These are phyloP conservation scores for Talaromyces adpressus DNA, from an alignment of 495 filamentous ascomycete species.

Conservation along the genomic window DNA sequence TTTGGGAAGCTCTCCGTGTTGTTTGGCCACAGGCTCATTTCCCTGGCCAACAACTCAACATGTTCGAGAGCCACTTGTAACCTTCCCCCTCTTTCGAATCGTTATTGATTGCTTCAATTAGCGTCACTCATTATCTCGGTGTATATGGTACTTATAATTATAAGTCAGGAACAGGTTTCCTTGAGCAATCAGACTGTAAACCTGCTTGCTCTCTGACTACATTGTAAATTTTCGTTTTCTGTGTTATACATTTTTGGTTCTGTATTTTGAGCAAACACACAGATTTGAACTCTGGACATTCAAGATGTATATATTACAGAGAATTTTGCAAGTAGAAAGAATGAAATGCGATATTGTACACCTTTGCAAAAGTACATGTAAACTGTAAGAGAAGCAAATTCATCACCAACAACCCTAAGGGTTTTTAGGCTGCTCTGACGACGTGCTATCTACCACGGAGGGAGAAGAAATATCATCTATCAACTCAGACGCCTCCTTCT, in stretches of 20 bases:
- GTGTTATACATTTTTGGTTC: background rate
- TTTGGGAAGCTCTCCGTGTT: constrained; percentile 78
- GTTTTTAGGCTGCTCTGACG: background rate
- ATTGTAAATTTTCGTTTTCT: background rate
- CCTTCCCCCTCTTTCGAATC: background rate
- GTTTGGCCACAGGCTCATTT: constrained; percentile 82
- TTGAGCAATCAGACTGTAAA: background rate
- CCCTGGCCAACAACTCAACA: constrained; percentile 60
- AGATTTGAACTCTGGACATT: background rate
- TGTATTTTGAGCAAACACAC: background rate
- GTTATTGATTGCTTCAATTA: constrained; percentile 3
- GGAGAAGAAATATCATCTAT: background rate
- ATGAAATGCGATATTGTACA: background rate
- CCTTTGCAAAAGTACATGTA: background rate
- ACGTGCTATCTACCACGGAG: background rate
- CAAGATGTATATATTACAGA: constrained; percentile 3
- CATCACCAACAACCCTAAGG: background rate
- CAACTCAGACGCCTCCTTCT: background rate
- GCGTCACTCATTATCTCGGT: background rate
- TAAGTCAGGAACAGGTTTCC: background rate
- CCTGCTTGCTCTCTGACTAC: background rate
- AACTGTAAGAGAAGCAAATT: background rate
- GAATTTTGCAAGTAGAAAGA: background rate
- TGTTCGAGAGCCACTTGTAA: constrained; percentile 56
- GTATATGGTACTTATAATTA: background rate